Conservation (phyloP, 2,329 filamentous ascomycete genomes). For the Knoxdaviesia proteae region DNA sequence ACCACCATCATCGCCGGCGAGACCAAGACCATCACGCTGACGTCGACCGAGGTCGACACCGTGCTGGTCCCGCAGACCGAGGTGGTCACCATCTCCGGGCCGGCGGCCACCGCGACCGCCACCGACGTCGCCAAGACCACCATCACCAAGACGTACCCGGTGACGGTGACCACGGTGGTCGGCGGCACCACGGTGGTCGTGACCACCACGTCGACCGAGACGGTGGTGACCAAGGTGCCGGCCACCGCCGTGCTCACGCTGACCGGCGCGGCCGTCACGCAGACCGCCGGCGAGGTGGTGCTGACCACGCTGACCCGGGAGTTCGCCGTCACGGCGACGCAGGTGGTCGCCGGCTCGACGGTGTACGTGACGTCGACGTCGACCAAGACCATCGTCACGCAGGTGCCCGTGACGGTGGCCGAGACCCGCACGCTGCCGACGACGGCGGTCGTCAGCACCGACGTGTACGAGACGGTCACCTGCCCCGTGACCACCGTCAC, state of each 20-base stretch:
- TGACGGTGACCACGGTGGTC: slow-evolving; percentile 1
- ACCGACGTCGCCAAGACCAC: not conserved
- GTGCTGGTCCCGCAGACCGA: not conserved
- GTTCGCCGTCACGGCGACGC: slow-evolving; percentile 2
- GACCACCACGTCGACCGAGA: slow-evolving; percentile 1
- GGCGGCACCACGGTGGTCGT: not conserved
- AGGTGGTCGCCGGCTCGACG: not conserved
- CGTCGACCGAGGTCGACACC: not conserved
- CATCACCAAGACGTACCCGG: not conserved
- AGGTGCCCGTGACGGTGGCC: slow-evolving; percentile 1
- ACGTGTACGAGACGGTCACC: slow-evolving; percentile 2
- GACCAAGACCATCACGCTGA: not conserved
- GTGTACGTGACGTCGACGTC: slow-evolving; percentile 1
- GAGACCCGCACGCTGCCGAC: not conserved
- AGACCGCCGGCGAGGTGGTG: not conserved
- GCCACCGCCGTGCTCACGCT: not conserved
- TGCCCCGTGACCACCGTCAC: slow-evolving; percentile 1
- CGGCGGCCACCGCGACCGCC: not conserved
- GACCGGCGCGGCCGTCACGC: not conserved
- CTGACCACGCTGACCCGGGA: slow-evolving; percentile 1
- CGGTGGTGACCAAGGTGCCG: not conserved
- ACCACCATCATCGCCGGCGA: slow-evolving; percentile 2
- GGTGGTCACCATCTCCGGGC: not conserved
- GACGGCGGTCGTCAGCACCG: slow-evolving; percentile 1
- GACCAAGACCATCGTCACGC: not conserved